A percentile compares a stretch with the other conserved stretches of the same genome.
phyloP scores from a whole-genome alignment of 2,329 filamentous ascomycete species.

The Cytospora piceicola region DNA sequence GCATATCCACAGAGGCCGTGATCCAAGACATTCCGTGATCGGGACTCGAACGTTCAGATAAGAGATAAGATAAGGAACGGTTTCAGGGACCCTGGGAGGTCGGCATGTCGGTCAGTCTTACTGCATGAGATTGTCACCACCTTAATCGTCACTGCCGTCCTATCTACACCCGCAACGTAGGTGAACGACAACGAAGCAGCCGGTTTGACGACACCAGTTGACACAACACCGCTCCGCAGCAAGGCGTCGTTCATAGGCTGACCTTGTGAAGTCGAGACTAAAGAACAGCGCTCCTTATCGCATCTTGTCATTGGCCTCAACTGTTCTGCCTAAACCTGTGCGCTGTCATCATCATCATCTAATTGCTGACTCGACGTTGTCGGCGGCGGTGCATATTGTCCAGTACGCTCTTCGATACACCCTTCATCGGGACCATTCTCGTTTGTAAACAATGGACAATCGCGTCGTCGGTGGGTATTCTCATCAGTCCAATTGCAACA shows the following conservation, averaged over 20 bases:
- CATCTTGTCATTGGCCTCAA: background rate
- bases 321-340: background rate
- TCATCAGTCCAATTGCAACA: slow-evolving; percentile 10
- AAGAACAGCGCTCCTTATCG: background rate
- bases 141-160: slow-evolving; percentile 2
- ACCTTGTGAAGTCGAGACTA: background rate
- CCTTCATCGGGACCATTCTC: background rate
- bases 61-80: slow-evolving; percentile 27
- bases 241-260: background rate
- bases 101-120: background rate
- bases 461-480: background rate
- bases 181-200: background rate
- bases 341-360: slow-evolving; percentile 2
- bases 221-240: background rate
- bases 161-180: background rate
- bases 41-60: slow-evolving; percentile 8
- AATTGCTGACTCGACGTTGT: slow-evolving; percentile 2
- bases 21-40: slow-evolving; percentile 1
- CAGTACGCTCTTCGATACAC: background rate
- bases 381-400: background rate
- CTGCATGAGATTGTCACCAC: slow-evolving; percentile 13
- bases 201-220: background rate
- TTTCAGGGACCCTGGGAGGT: background rate
- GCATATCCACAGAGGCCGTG: slow-evolving; percentile 4
- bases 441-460: slow-evolving; percentile 7